Evolutionary conservation across 805 yeast genomes (phyloP), one percentile per base, ranked within the genome.

Genomic region (Saturnispora bothae): DNA sequence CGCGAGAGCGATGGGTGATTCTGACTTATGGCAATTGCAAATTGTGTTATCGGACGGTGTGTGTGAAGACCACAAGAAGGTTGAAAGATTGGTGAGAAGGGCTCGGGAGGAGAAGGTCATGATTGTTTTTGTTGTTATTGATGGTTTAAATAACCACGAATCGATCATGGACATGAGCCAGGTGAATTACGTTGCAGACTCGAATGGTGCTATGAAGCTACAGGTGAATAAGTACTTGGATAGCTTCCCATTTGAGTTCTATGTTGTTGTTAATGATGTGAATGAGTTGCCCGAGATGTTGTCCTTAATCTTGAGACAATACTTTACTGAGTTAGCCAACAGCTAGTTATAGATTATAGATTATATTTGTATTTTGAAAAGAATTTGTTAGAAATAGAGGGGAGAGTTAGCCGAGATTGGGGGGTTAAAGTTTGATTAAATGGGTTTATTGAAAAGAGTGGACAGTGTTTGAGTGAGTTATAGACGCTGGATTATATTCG

Each of bases 1-100:
- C 42, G 60, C 65, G n/a, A 57, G 68, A 36, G 49, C 64, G 26
- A 56, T 64, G 22, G 53, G 65, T 0, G 61, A 59, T 47, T 52
- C 64, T 29, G 95, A 84, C 44, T 68, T 84, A 54, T 92, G 97
- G 96, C 95, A 85, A 60, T 67, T 92, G 47, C 85, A 94, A 57
- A 85, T 92, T 40, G 81, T 92, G 43, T 69, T 92, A 23, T 85
- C 96, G 2, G 99, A 92, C 63, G 99, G 99, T 61, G 84, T 92
- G 34, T 86, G 96, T 55, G 99, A 92, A 59, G 94, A 88, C 57
- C 98, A 92, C 57, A 86, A 71, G 22, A 75, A 81, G 0, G 66
- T 92, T 35, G 77, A 82, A 47, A 69, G 89, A 46, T 68, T 92
- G 48, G 96, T 89, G 4, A 78, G 98, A 50, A 74, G 74, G 47